Conservation (phyloP, 192 early-diverging fungal species). For the Coemansia sp. region DNA sequence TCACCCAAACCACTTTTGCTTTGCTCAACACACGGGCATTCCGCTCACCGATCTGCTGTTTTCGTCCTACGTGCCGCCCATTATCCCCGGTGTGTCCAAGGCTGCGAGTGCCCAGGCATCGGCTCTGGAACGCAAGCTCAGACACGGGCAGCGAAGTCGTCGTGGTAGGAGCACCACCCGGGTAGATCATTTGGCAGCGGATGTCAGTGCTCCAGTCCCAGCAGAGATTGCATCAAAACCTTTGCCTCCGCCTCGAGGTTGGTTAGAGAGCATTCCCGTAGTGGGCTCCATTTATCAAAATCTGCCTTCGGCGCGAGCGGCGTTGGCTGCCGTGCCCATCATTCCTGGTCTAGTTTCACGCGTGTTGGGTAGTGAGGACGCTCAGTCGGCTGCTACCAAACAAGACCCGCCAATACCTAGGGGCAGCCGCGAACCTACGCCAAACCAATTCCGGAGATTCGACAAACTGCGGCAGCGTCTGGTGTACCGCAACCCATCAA, state of each 20-base stretch:
- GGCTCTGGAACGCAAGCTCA: constrained; percentile 35
- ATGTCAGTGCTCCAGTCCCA: not conserved
- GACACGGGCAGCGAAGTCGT: constrained; percentile 9
- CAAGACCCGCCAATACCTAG: not conserved
- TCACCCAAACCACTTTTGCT: constrained; percentile 67
- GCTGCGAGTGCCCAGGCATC: constrained; percentile 31
- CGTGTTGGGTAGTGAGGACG: not conserved
- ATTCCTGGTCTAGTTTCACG: constrained; percentile 33
- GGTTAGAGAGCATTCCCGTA: constrained; percentile 33
- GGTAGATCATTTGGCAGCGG: too few species aligned
- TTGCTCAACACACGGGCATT: constrained; percentile 73
- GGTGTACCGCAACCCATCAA: constrained; percentile 54
- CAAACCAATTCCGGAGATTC: constrained; percentile 34
- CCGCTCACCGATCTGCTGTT: constrained; percentile 72
- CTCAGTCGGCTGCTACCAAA: not conserved
- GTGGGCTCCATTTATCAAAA: constrained; percentile 24
- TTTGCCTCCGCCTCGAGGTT: constrained; percentile 8
- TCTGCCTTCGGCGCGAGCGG: constrained; percentile 27
- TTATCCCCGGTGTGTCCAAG: constrained; percentile 41
- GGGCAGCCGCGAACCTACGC: constrained; percentile 18
- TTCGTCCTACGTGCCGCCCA: constrained; percentile 53
- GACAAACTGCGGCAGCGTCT: constrained; percentile 38
- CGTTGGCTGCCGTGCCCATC: constrained; percentile 16
- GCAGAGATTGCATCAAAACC: constrained; percentile 6
- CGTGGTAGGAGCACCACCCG: not conserved